Evolutionary conservation across 768 basidiomycete species (phyloP), one percentile per base, ranked within the genome.

Genomic region (Ramaria sp.): DNA sequence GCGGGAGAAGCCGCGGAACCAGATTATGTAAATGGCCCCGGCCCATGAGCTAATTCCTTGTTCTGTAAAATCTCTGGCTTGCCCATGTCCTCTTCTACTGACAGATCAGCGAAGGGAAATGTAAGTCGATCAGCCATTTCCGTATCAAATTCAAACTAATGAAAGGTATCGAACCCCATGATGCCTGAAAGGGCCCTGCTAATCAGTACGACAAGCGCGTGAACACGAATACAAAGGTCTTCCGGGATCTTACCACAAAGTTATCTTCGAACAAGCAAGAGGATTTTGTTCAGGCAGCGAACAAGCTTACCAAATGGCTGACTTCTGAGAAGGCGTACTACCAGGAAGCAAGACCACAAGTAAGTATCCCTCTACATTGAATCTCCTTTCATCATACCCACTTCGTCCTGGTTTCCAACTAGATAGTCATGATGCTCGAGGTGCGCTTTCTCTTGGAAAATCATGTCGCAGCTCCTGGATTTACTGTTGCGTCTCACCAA

Each of bases 351-450:
- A 54, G 53, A 45, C 39, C 38, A 7, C 22, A 43, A 6, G 53
- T 54, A 15, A 31, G 45, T 27, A 27, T 5, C 38, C 42, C 33
- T 12, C 20, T 6, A 4, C 38, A 31, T 53, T 10, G 34, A 37
- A 10, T 37, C 2, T 2, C 34, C 34, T 37, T 3, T 37, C 13
- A 37, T 53, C 52, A 20, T 46, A 20, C 41, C 38, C 38, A 38
- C 7, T 53, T 27, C 12, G 4, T 3, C 12, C 7, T 24, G 17
- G 4, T 45, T 7, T 46, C 15, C 34, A 31, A 17, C 24, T 49
- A 57, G 55, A 57, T 57, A 13, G 55, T 57, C 31, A 34, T 7
- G 10, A 15, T 57, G 31, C 54, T 57, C 17, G 46, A 57, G 47
- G 55, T 37, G 38, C 17, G 41, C 31, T 27, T 24, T 37, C 33